These are phyloP conservation scores for Cyphellophora attinorum DNA, from an alignment of 2,329 filamentous ascomycete species.

Conservation along the genomic window DNA sequence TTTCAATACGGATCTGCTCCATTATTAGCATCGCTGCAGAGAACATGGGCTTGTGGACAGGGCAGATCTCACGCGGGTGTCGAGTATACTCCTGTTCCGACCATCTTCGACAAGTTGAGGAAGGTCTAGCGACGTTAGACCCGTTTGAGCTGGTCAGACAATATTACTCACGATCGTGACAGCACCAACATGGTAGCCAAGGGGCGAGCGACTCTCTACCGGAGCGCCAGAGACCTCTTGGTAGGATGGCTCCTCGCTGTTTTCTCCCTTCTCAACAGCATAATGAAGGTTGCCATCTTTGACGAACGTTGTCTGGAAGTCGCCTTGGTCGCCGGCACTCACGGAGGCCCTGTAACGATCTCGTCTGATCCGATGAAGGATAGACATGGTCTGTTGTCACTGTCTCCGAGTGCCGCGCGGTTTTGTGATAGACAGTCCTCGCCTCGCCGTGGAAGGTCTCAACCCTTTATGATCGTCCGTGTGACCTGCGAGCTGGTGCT, in stretches of 20 bases:
- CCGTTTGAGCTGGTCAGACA: too few relatives aligned
- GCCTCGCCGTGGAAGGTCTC: too few relatives aligned
- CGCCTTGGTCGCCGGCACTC: not conserved
- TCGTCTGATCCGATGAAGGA: not conserved
- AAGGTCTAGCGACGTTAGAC: not conserved
- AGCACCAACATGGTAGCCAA: constrained; percentile 50
- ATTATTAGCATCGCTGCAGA: too few relatives aligned
- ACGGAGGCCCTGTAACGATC: not conserved
- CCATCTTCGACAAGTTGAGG: constrained; percentile 32
- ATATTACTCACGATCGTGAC: constrained; percentile 49
- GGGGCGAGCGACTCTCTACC: constrained; percentile 47
- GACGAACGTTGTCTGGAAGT: constrained; percentile 6
- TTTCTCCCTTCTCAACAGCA: constrained; percentile 35
- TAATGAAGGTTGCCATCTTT: constrained; percentile 34
- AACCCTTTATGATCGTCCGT: too few relatives aligned
- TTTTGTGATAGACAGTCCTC: too few relatives aligned
- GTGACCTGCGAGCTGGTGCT: too few relatives aligned
- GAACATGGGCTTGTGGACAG: not conserved
- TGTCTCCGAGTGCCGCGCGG: too few relatives aligned
- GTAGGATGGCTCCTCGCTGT: constrained; percentile 39
- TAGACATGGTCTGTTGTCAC: too few relatives aligned
- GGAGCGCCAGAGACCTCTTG: constrained; percentile 55
- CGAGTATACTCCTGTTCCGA: constrained; percentile 56
- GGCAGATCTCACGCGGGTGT: constrained; percentile 24
- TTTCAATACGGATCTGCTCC: too few relatives aligned